Evolutionary conservation across 768 basidiomycete genomes (phyloP).

Genomic region (Rhizopogon salebrosus): DNA sequence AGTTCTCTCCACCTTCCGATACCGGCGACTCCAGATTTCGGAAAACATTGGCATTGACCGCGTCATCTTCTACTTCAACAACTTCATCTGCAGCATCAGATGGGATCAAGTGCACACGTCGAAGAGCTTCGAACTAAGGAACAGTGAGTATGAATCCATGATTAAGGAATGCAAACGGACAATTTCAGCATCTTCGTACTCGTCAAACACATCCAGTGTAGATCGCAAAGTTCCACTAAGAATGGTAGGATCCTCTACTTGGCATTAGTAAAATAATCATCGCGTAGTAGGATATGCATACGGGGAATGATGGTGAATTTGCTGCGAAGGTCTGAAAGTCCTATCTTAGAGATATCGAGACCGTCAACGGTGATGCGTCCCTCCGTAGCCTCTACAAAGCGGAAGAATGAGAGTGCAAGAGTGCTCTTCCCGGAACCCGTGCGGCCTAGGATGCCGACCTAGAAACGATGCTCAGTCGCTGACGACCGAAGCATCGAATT

Average conservation of each 20-base stretch:
- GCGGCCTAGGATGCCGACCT: constrained; percentile 69
- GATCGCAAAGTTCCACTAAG: constrained; percentile 78
- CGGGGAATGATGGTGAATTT: constrained; percentile 74
- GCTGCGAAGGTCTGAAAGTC: constrained; percentile 76
- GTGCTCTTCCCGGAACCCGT: constrained; percentile 78
- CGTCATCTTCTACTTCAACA: constrained; percentile 29
- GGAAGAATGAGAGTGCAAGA: constrained; percentile 80
- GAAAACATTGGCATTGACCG: constrained; percentile 71
- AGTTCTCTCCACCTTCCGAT: constrained; percentile 86
- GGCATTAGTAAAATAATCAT: neutral
- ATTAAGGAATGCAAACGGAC: constrained; percentile 33
- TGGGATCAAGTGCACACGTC: constrained; percentile 76
- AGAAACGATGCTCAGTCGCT: constrained; percentile 1
- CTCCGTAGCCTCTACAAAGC: constrained; percentile 81
- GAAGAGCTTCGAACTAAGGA: constrained; percentile 72
- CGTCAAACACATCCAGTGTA: constrained; percentile 80
- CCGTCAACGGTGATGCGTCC: constrained; percentile 74
- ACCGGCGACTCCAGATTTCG: constrained; percentile 68
- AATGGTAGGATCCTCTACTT: constrained; percentile 82
- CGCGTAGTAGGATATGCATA: constrained; percentile 26
- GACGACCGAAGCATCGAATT: neutral
- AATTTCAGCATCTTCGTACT: constrained; percentile 81
- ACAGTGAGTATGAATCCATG: neutral
- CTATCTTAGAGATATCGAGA: constrained; percentile 74
- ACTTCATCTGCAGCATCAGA: constrained; percentile 45